Base-by-base conservation (phyloP, 805 yeast genomes). In the Pichia insulana region DNA sequence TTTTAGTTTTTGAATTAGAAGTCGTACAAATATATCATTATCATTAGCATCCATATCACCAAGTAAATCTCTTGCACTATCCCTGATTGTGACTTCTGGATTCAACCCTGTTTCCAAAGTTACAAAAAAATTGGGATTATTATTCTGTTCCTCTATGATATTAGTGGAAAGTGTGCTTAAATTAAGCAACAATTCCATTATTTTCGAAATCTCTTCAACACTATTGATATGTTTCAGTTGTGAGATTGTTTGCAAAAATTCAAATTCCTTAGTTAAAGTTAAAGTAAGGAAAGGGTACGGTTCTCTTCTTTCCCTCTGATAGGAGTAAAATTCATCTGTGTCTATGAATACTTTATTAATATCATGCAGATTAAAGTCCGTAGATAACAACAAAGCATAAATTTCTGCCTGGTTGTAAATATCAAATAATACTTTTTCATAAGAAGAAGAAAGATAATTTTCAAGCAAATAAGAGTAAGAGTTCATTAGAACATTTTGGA, bases 101-200 rank as follows among this genome's bases (percentile, higher is more conserved):
- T 80, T 63, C 27, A 88, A 68, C 2, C 87, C 96, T 2, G 85
- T 69, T 43, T 84, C 88, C 30, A 76, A 81, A 2, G 88, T 74
- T 6, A 86, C 83, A 57, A 76, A 87, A 3, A 59, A 61, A 53
- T 88, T 86, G 54, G 78, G 73, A 54, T 88, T 89, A 2, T 63
- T 66, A 3, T 60, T 57, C 69, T 80, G 84, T 4, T 69, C 71
- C 30, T 67, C 71, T 26, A 64, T 58, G 0, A 64, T 59, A 5
- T 65, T 70, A 1, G 52, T 44, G 2, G 81, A 69, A 11, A 80
- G 52, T 10, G 59, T 53, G 6, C 77, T 58, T 8, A 73, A 57
- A 3, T 51, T 49, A 1, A 68, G 49, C 6, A 77, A 50, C n/a
- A 65, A 43, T 8, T 59, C 53, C 2, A 54, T 28, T 4, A 67